Base-by-base conservation (phyloP, 2,329 filamentous ascomycete genomes). In the Iodosphaeria phyllophila region DNA sequence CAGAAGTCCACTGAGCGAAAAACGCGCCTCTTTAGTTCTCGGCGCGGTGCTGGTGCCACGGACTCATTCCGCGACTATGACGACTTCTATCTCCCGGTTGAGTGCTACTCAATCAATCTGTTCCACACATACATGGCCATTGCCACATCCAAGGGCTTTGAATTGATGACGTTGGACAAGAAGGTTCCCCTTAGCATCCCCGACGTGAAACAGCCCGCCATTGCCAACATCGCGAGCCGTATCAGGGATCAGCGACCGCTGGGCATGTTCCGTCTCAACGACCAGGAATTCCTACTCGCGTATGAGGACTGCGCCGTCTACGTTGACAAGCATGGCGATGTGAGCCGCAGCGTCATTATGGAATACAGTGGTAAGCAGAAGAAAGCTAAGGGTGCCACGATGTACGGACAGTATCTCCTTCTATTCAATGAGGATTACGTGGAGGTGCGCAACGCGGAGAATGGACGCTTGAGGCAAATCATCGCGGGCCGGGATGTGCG, bases 21-120 rank as follows among this genome's bases (percentile, higher is more conserved):
- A 39, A 66, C 71, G 4, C 71, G 80, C 6, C 46, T 74, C 9
- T 73, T 74, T 33, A 61, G 67, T 19, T 51, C 71, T 11, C 55
- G 54, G 30, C 50, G 54, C 8, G 64, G 65, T 7, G 60, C 64
- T 16, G 82, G 82, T 12, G 72, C 67, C 30, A 93, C 86, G 0
- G 89, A 98, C 39, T 86, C 86, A 39, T 98, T 95, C 70, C 76
- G 89, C 33, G 89, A 98, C 44, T 98, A 84, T 46, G 89, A 98
- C 53, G 89, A 95, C 38, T 98, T 98, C 51, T 98, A 95, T 52
- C 84, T 98, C 37, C 89, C 89, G 0, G 75, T 79, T 3, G 91
- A 98, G 45, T 93, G 83, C 48, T 92, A 76, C 48, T 82, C 79
- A 23, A 77, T 98, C 44, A 95, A 93, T 48, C 67, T 98, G 26